These are phyloP conservation scores for Penicillium subrubescens DNA, from an alignment of 495 filamentous ascomycete species.

Conservation along the genomic window DNA sequence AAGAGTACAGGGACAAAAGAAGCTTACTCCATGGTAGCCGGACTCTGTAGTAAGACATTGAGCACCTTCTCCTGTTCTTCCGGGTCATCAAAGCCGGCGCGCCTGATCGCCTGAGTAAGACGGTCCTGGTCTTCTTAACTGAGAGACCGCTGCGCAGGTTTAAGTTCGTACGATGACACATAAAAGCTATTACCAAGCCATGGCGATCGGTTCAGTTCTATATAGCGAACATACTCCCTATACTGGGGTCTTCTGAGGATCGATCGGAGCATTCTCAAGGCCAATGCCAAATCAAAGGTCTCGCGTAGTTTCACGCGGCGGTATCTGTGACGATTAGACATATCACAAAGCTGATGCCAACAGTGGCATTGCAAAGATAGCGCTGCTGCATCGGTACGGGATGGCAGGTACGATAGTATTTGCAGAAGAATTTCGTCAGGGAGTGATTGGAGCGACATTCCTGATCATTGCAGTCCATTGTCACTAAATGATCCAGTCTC, in stretches of 20 bases:
- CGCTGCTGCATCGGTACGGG: neutral
- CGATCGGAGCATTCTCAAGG: neutral
- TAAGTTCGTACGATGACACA: neutral
- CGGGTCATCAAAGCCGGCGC: neutral
- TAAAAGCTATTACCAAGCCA: neutral
- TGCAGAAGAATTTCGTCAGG: neutral
- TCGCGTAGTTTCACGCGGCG: neutral
- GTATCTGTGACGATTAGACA: neutral
- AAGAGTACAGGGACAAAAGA: neutral
- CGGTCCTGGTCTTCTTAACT: neutral
- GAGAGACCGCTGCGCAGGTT: neutral
- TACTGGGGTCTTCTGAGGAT: neutral
- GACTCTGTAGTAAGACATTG: neutral
- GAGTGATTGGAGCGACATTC: neutral
- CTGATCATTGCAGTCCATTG: neutral
- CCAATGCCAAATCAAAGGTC: neutral
- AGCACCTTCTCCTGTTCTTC: neutral
- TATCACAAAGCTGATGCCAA: neutral
- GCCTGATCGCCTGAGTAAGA: neutral
- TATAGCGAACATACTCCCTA: neutral
- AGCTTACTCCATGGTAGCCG: neutral
- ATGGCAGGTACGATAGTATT: conserved; percentile 1
- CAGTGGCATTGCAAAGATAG: neutral
- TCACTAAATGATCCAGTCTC: neutral
- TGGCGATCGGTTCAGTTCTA: neutral